Percentiles rank a stretch among this genome's conserved stretches.
phyloP scores from a whole-genome alignment of 1,139 yeast genomes.

The Candida sp. region DNA sequence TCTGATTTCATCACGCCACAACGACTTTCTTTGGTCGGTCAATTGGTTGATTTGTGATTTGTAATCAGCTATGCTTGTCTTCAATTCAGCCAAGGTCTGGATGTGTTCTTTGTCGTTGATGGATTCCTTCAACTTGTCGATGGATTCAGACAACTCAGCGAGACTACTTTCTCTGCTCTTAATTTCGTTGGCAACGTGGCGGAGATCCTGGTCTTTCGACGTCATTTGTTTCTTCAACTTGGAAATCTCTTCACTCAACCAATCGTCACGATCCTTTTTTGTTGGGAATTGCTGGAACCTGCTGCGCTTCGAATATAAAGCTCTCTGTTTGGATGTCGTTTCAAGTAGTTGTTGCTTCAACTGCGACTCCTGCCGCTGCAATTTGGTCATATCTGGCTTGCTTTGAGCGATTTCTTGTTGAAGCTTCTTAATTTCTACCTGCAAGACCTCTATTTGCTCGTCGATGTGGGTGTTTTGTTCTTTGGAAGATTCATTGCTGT shows the following conservation, averaged over 20 bases:
- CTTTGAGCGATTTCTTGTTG: slow-evolving; percentile 23
- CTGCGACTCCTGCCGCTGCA: slow-evolving; percentile 44
- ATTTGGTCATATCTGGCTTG: slow-evolving; percentile 47
- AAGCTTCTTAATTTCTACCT: slow-evolving; percentile 22
- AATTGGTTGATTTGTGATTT: slow-evolving; percentile 47
- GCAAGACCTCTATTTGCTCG: slow-evolving; percentile 23
- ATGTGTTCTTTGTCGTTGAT: slow-evolving; percentile 25
- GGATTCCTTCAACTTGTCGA: slow-evolving; percentile 37
- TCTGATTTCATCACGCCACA: slow-evolving; percentile 85
- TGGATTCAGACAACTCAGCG: slow-evolving; percentile 36
- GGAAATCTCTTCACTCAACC: slow-evolving; percentile 55
- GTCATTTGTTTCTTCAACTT: slow-evolving; percentile 21
- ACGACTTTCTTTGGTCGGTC: slow-evolving; percentile 67
- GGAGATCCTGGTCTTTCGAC: slow-evolving; percentile 27
- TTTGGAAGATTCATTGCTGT: slow-evolving; percentile 18
- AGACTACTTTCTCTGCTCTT: slow-evolving; percentile 21
- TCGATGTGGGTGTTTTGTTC: slow-evolving; percentile 19
- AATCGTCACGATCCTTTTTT: slow-evolving; percentile 64
- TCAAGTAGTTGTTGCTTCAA: slow-evolving; percentile 45
- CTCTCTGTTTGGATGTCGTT: slow-evolving; percentile 59
- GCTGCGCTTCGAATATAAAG: slow-evolving; percentile 75
- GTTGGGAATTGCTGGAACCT: slow-evolving; percentile 64
- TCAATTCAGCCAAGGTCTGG: slow-evolving; percentile 28
- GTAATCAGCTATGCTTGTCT: slow-evolving; percentile 36
- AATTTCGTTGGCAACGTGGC: slow-evolving; percentile 23